phyloP scores from a whole-genome alignment of 306 rosid genomes.

The Glycine latifolia region DNA sequence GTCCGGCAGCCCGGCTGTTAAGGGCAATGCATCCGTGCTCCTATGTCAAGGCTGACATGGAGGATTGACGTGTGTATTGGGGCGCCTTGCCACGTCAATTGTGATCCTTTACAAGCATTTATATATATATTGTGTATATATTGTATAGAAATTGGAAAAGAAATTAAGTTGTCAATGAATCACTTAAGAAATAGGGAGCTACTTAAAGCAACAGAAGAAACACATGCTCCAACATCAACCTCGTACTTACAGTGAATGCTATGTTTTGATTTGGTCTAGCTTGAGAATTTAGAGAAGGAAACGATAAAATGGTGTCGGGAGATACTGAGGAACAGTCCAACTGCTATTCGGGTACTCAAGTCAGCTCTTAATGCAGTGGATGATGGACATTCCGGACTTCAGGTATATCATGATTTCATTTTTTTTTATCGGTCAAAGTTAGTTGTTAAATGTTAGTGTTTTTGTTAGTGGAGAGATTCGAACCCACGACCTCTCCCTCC shows the following conservation, averaged over 20 bases:
- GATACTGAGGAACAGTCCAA: conserved; percentile 88
- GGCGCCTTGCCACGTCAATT: too few species aligned
- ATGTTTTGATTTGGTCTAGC: conserved; percentile 54
- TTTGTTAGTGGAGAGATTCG: too few species aligned
- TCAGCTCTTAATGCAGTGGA: conserved; percentile 90
- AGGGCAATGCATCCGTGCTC: too few species aligned
- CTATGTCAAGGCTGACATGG: too few species aligned
- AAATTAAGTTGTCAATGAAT: neutral
- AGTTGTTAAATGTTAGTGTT: too few species aligned
- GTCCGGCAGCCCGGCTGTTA: too few species aligned
- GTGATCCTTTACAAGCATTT: too few species aligned
- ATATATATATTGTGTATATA: neutral
- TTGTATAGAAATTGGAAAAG: neutral
- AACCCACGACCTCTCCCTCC: too few species aligned
- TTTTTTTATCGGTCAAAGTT: too few species aligned
- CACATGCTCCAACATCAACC: conserved; percentile 16
- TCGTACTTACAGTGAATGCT: neutral
- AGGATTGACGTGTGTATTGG: too few species aligned
- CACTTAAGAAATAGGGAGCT: conserved; percentile 16
- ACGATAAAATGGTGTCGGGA: conserved; percentile 89
- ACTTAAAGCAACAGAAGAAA: conserved; percentile 1
- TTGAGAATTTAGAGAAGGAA: conserved; percentile 80
- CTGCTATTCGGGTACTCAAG: conserved; percentile 85
- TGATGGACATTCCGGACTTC: conserved; percentile 94
- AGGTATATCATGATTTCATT: conserved; percentile 55